Evolutionary conservation across 306 rosid species (phyloP).

Genomic region (Cajanus cajan): DNA sequence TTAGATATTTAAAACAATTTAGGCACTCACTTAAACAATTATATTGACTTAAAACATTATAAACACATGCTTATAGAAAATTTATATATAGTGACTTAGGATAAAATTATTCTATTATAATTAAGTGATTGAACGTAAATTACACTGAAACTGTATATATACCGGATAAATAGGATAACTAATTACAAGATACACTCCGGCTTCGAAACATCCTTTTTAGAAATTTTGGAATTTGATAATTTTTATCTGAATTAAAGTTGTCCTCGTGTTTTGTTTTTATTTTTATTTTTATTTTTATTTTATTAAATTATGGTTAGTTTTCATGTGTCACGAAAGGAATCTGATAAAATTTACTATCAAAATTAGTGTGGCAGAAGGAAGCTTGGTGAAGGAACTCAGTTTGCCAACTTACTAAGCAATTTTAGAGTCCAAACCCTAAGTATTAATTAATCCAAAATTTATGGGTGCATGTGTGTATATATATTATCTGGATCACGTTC

Average conservation of each 20-base stretch:
- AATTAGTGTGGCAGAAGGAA: not conserved
- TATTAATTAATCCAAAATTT: not conserved
- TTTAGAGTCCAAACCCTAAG: not conserved
- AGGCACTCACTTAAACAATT: no score
- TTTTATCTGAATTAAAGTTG: constrained; percentile 11
- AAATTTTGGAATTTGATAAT: not conserved
- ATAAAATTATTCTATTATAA: no score
- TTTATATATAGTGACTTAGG: no score
- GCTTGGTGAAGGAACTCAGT: constrained; percentile 7
- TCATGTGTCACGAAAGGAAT: not conserved
- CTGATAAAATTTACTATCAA: not conserved
- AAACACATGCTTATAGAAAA: no score
- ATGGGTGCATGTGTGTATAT: not conserved
- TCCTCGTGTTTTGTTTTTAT: not conserved
- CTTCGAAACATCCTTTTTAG: no score
- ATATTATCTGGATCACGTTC: not conserved
- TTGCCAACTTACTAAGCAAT: constrained; percentile 4
- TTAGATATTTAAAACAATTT: no score
- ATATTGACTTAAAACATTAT: no score
- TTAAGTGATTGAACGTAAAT: no score
- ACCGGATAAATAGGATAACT: not conserved
- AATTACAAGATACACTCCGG: no score
- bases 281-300: not conserved
- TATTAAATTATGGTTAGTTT: not conserved
- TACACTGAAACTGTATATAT: no score